Evolutionary conservation across 805 yeast species (phyloP).

Genomic region (Suhomyces sp.): DNA sequence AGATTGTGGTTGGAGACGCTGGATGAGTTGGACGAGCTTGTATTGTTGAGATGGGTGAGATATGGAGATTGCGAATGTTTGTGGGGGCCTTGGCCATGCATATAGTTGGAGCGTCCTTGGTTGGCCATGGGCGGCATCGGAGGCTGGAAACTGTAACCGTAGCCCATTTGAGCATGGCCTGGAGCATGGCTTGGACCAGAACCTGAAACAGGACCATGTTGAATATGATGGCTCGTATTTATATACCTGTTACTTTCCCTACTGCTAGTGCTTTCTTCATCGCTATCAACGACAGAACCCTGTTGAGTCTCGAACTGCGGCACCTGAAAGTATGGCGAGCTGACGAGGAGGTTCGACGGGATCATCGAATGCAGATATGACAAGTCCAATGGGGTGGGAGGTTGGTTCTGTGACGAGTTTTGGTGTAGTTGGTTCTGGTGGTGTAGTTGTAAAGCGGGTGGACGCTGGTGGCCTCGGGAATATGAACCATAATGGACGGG

Average conservation of each 20-base stretch:
- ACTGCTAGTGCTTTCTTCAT: too few relatives aligned
- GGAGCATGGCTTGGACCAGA: neutral
- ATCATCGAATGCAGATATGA: conserved; percentile 60
- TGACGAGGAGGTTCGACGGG: conserved; percentile 59
- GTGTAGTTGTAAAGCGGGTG: conserved; percentile 1
- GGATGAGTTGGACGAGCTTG: conserved; percentile 6
- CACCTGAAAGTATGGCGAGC: conserved; percentile 56
- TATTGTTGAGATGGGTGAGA: conserved; percentile 10
- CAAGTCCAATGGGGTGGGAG: conserved; percentile 55
- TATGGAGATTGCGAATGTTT: conserved; percentile 3
- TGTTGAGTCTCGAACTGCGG: too few relatives aligned
- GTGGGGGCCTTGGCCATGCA: neutral
- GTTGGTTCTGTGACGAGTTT: conserved; percentile 5
- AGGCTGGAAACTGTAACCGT: conserved; percentile 8
- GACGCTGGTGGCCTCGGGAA: conserved; percentile 3
- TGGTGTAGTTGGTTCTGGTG: conserved; percentile 2
- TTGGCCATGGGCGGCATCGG: conserved; percentile 7
- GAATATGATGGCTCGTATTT: too few relatives aligned
- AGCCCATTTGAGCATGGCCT: conserved; percentile 15
- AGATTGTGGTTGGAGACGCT: conserved; percentile 18
- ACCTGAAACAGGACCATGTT: too few relatives aligned
- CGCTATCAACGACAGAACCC: too few relatives aligned
- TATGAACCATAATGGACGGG: neutral
- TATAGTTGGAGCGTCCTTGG: conserved; percentile 8
- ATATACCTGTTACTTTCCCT: too few relatives aligned